Base-by-base conservation (phyloP, 345 rosid genomes). In the Eucalyptus shirleyi region DNA sequence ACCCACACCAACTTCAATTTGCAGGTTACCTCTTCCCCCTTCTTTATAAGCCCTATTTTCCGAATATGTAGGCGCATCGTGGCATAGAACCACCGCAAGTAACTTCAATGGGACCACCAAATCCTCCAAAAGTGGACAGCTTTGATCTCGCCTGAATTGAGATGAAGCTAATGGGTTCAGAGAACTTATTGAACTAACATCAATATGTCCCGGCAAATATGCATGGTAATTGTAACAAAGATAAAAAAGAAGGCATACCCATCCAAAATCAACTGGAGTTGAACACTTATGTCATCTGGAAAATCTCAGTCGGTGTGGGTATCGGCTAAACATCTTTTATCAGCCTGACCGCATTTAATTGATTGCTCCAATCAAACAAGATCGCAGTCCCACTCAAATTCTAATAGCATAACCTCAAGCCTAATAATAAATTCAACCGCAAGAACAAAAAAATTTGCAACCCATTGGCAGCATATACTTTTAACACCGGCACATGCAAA, bases 11-110 rank as follows among this genome's bases (percentile, higher is more conserved):
- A 19, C 83, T 77, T 86, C 88, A 18, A 51, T 51, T 53, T 86
- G 85, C 44, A 56, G 17, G 86, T 82, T 91, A 96, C 99, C 96
- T 97, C 99, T 93, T 97, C 99, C 16, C 97, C 97, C 92, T 94
- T 97, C 95, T 98, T 98, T 91, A 98, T 51, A 30, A 95, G 87
- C 86, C 97, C 99, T 10, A 89, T 93, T 93, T 96, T 96, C 93
- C 89, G 93, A 56, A 98, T 93, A 92, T 94, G 95, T 86, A 97
- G 92, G 89, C 99, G 98, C 92, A 97, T 95, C 28, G 99, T 96
- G 92, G 99, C 98, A 93, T 97, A 97, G 90, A 98, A 97, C 99
- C 99, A 50, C 99, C 99, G 72, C 99, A 98, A 0, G 99, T 97
- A 89, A 98, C 99, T 94, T 98, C 99, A 51, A 93, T 89, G 42